phyloP scores from a whole-genome alignment of 441 rosid genomes.

The Cnidoscolus chayamansa region DNA sequence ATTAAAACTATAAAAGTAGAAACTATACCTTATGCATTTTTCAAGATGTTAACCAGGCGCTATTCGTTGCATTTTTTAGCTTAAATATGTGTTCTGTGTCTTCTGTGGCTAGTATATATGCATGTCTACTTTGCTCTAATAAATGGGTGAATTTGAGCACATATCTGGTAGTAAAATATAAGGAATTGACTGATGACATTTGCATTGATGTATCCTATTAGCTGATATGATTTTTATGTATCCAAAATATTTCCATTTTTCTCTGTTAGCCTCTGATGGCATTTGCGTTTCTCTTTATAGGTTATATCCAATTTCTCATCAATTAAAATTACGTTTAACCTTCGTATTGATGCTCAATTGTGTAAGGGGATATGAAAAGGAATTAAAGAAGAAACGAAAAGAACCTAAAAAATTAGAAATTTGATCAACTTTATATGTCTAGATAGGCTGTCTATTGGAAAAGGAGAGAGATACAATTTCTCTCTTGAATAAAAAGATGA shows the following conservation, averaged over 20 bases:
- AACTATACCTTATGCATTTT: neutral
- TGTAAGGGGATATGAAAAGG: no score
- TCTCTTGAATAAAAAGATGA: no score
- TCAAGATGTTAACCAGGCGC: neutral
- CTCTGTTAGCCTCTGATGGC: neutral
- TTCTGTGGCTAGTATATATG: neutral
- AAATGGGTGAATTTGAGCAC: neutral
- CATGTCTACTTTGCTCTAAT: neutral
- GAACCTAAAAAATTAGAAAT: no score
- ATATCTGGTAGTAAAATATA: neutral
- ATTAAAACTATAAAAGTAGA: neutral
- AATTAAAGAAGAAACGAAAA: no score
- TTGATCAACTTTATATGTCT: no score
- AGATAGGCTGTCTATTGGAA: no score
- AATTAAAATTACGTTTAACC: neutral
- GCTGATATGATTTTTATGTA: slow-evolving; percentile 2
- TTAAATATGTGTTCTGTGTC: neutral
- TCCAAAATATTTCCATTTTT: neutral
- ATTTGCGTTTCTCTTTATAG: neutral
- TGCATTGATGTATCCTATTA: neutral
- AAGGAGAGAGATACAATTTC: no score
- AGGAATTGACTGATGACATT: neutral
- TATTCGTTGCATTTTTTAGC: neutral
- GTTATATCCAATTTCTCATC: neutral
- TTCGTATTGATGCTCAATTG: no score